Percentiles rank a stretch among this genome's conserved stretches.
phyloP scores from a whole-genome alignment of 306 rosid species.

The Trifolium repens region DNA sequence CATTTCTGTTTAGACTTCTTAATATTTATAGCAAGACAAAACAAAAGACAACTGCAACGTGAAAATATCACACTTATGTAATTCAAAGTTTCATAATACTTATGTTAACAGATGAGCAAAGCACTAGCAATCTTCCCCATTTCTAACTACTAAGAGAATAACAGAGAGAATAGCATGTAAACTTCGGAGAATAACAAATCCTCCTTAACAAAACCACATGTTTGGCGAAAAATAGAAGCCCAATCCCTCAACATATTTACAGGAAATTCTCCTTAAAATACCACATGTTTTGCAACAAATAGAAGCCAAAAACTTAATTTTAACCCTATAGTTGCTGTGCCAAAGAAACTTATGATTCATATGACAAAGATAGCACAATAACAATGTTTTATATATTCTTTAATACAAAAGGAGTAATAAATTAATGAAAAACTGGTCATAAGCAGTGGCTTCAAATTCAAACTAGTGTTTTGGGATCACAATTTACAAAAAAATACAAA shows the following conservation, averaged over 20 bases:
- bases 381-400: conserved; percentile 22
- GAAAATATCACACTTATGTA: conserved; percentile 22
- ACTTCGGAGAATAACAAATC: conserved; percentile 10
- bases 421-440: background rate
- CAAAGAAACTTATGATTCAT: conserved; percentile 1
- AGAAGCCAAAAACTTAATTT: conserved; percentile 17
- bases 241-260: background rate
- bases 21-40: conserved; percentile 21
- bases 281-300: background rate
- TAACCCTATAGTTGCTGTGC: background rate
- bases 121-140: conserved; percentile 10
- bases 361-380: conserved; percentile 14
- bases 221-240: background rate
- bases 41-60: conserved; percentile 1
- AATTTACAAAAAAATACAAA: conserved; percentile 24
- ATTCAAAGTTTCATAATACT: conserved; percentile 13
- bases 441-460: conserved; percentile 23
- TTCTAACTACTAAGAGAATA: conserved; percentile 16
- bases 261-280: conserved; percentile 3
- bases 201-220: conserved; percentile 4
- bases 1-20: conserved; percentile 23
- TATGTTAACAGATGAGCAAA: conserved; percentile 30
- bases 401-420: background rate
- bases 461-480: conserved; percentile 23
- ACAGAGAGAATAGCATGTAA: conserved; percentile 7